A percentile compares a stretch with the other conserved stretches of the same genome.
These are phyloP conservation scores for Fusarium redolens DNA, from an alignment of 2,329 filamentous ascomycete species.

Conservation along the genomic window DNA sequence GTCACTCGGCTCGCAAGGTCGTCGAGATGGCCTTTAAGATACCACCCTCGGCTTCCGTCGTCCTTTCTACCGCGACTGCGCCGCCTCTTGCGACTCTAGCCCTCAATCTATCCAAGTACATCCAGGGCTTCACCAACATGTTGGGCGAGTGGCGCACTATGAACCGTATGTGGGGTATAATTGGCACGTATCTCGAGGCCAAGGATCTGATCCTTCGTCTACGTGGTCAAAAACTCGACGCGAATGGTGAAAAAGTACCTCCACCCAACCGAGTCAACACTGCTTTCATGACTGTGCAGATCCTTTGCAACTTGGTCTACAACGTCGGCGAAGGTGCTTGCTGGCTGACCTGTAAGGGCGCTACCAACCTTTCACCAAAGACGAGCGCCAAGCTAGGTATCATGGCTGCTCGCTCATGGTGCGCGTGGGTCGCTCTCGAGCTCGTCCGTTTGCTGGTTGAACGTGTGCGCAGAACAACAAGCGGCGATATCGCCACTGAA, in stretches of 20 bases:
- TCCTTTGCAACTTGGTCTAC: slow-evolving; percentile 74
- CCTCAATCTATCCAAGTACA: slow-evolving; percentile 61
- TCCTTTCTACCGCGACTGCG: slow-evolving; percentile 54
- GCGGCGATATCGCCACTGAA: slow-evolving; percentile 48
- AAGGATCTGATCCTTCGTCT: slow-evolving; percentile 56
- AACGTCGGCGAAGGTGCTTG: slow-evolving; percentile 87
- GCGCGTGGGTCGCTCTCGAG: slow-evolving; percentile 80
- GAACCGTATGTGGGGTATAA: slow-evolving; percentile 78
- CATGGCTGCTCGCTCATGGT: slow-evolving; percentile 85
- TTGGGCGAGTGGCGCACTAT: slow-evolving; percentile 79
- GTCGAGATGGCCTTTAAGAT: slow-evolving; percentile 64
- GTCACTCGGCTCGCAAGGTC: slow-evolving; percentile 62
- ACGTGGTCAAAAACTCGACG: slow-evolving; percentile 50
- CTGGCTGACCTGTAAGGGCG: slow-evolving; percentile 79
- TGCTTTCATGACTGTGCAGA: slow-evolving; percentile 73
- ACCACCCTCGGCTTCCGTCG: slow-evolving; percentile 61
- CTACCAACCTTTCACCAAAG: slow-evolving; percentile 69
- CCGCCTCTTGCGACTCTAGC: slow-evolving; percentile 56
- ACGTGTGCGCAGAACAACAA: slow-evolving; percentile 53
- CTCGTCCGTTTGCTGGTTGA: slow-evolving; percentile 71
- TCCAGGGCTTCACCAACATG: slow-evolving; percentile 72
- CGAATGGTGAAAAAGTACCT: slow-evolving; percentile 46
- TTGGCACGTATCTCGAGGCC: slow-evolving; percentile 79
- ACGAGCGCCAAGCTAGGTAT: slow-evolving; percentile 71
- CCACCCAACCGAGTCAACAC: slow-evolving; percentile 53